Percentiles rank a stretch among this genome's conserved stretches.
Conservation (phyloP, 352 stramenopile genomes). For the Pythium coloratum region DNA sequence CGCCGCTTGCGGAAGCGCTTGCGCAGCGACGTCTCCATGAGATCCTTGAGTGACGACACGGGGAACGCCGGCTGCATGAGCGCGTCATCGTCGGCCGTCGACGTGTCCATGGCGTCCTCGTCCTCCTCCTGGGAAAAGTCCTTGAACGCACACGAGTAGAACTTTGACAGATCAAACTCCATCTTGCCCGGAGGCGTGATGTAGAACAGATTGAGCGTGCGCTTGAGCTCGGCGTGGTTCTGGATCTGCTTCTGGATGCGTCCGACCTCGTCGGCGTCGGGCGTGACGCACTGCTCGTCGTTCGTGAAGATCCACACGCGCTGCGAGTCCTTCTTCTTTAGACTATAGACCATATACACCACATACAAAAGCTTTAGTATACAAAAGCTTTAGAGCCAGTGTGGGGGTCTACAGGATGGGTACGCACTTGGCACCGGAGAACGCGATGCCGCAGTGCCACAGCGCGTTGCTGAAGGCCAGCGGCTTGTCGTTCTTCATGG, state of each 20-base stretch:
- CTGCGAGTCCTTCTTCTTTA: conserved; percentile 87
- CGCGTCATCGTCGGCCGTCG: conserved; percentile 27
- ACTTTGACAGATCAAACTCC: conserved; percentile 54
- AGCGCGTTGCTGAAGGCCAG: conserved; percentile 81
- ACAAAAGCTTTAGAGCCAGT: too few relatives aligned
- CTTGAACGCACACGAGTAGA: conserved; percentile 72
- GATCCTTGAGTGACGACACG: conserved; percentile 68
- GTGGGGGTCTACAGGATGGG: too few relatives aligned
- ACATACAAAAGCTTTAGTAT: neutral
- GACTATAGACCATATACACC: conserved; percentile 27
- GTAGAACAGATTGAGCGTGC: conserved; percentile 77
- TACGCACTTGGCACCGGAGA: conserved; percentile 74
- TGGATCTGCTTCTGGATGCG: conserved; percentile 79
- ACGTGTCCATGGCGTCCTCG: conserved; percentile 21
- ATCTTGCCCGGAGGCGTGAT: conserved; percentile 58
- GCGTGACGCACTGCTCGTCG: conserved; percentile 50
- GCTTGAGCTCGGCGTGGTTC: conserved; percentile 81
- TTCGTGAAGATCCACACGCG: conserved; percentile 89
- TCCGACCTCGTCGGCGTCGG: conserved; percentile 57
- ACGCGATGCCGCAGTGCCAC: conserved; percentile 81
- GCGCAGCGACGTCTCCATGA: conserved; percentile 75
- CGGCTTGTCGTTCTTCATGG: conserved; percentile 59
- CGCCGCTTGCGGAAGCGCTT: conserved; percentile 82
- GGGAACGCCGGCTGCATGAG: conserved; percentile 68
- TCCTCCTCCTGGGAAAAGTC: conserved; percentile 45